phyloP scores from a whole-genome alignment of 805 yeast species.

The Tetrapisispora pingtungensis region DNA sequence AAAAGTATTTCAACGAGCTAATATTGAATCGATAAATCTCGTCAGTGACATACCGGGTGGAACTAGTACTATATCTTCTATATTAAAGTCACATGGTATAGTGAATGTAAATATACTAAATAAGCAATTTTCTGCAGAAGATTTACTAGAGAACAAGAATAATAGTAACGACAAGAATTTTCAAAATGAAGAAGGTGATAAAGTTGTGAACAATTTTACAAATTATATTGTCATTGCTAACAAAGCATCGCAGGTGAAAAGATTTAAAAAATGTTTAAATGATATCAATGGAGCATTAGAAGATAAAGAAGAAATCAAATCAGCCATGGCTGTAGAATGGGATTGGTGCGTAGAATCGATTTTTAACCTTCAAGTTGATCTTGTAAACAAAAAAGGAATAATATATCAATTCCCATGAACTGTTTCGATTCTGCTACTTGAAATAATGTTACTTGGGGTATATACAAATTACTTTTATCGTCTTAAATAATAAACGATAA shows the following conservation, averaged over 20 bases:
- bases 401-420: conserved; percentile 3
- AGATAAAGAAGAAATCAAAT: neutral
- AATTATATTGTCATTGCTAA: conserved; percentile 20
- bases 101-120: conserved; percentile 12
- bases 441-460: no score
- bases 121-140: conserved; percentile 12
- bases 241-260: conserved; percentile 24
- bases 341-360: conserved; percentile 27
- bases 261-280: conserved; percentile 13
- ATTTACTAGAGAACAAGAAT: conserved; percentile 9
- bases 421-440: no score
- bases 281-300: conserved; percentile 1
- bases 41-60: conserved; percentile 25
- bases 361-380: conserved; percentile 16
- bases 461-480: no score
- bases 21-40: conserved; percentile 15
- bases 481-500: no score
- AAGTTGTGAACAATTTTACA: neutral
- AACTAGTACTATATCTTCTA: conserved; percentile 15
- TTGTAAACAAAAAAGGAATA: conserved; percentile 4
- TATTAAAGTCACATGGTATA: conserved; percentile 23
- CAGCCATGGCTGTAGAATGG: conserved; percentile 25
- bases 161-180: neutral
- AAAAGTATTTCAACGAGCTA: conserved; percentile 21
- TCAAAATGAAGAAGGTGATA: neutral